Evolutionary conservation across 495 filamentous ascomycete genomes (phyloP).

Genomic region (Aspergillus ellipticus): DNA sequence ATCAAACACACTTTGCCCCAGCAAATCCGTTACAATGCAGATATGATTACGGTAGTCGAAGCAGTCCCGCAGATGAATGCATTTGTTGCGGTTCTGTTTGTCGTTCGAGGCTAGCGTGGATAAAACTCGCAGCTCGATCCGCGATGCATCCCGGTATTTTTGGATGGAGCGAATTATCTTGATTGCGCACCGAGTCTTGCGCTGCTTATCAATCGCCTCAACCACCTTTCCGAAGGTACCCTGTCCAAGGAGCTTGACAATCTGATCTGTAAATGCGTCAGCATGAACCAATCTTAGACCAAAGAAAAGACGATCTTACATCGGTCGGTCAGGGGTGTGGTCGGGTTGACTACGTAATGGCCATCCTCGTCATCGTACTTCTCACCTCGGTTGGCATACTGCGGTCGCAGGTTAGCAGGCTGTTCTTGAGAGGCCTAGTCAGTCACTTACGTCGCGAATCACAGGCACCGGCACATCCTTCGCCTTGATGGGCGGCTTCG

Average conservation of each 20-base stretch:
- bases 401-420: constrained; percentile 16
- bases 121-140: constrained; percentile 90
- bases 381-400: constrained; percentile 49
- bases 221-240: constrained; percentile 99
- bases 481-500: constrained; percentile 84
- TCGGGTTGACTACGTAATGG: constrained; percentile 86
- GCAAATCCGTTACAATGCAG: constrained; percentile 95
- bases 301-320: constrained; percentile 57
- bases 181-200: constrained; percentile 78
- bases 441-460: constrained; percentile 73
- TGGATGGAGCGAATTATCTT: constrained; percentile 98
- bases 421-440: not conserved
- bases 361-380: constrained; percentile 93
- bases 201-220: constrained; percentile 75
- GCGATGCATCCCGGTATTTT: constrained; percentile 95
- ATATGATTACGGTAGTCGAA: constrained; percentile 98
- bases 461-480: constrained; percentile 83
- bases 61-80: constrained; percentile 94
- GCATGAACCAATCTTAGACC: constrained; percentile 8
- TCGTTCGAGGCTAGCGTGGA: constrained; percentile 90
- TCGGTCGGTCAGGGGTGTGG: constrained; percentile 77
- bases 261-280: constrained; percentile 61
- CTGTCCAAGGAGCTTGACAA: constrained; percentile 84
- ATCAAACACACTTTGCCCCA: constrained; percentile 97
- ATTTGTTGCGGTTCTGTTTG: constrained; percentile 86